Evolutionary conservation across 1,284 basidiomycete species (phyloP), one percentile per base, ranked within the genome.

Genomic region (Blastosporella zonata): DNA sequence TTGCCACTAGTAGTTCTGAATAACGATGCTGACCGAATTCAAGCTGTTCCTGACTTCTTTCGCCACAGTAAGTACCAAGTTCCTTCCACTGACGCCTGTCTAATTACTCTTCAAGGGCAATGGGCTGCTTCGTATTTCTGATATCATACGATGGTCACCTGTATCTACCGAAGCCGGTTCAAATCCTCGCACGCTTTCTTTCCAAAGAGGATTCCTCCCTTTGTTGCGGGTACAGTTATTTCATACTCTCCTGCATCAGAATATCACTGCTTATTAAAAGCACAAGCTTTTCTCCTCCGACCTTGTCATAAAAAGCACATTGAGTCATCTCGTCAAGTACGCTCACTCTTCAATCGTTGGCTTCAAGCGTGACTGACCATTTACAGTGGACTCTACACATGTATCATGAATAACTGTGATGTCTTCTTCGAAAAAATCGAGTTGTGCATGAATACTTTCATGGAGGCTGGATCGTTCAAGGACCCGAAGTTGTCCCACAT

Each of bases 261-360:
- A 21, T 6, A 12, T 53, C 39, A 38, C 20, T 57, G 9, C 49
- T 22, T 4, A n/a, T 17, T n/a, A 12, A 6, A 8, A 10, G 18
- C 18, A 22, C 12, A 15, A 87, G 81, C 85, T 83, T 55, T 63
- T 84, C 22, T 74, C 84, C 0, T 86, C 82, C 1, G 77, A 82
- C 35, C 72, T 79, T 38, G 76, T 88, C 1, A 58, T 84, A 21
- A 82, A 82, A 61, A 84, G 75, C 35, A 82, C 80, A 0, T 55
- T 84, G 29, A 68, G 68, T 20, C 73, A 75, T 34, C 64, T 73
- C 36, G 73, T 78, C 27, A 87, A 87, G 81, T 85, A 59, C 45
- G 68, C 47, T 15, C 54, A 49, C 18, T 28, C n/a, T 48, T 31
- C 27, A 1, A n/a, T n/a, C n/a, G n/a, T 28, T 46, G 34, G 28